Evolutionary conservation across 768 basidiomycete species (phyloP), one percentile per base, ranked within the genome.

Genomic region (Suillus spraguei): DNA sequence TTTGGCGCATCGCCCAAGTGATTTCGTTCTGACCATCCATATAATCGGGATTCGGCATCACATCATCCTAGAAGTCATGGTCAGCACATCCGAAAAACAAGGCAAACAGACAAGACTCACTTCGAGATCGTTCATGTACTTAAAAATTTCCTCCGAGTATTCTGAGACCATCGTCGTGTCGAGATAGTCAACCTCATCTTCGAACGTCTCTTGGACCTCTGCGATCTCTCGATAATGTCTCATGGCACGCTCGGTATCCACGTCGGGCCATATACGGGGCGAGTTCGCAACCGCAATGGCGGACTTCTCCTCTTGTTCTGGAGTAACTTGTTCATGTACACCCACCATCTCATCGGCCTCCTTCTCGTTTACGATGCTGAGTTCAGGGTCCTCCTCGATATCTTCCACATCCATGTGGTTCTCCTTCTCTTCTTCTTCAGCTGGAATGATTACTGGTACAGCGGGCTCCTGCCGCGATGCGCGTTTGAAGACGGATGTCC

Each of bases 91-190:
- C 35, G 49, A 54, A 0, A 32, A 11, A 32, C 32, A 58, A 53
- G 46, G 46, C 13, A 47, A 42, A 36, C 28, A 47, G 4, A 22
- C 59, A 33, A 20, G 76, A 58, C 87, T 46, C 63, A 95, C 94
- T 87, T 99, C 96, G 52, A 99, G 87, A 60, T 93, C 87, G 65
- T 81, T 81, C 97, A 99, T 99, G 77, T 99, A 98, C 66, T 87
- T 83, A 72, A 99, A 99, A 74, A 99, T 99, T 63, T 99, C 97
- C 16, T 98, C 95, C n/a, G 95, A 85, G 72, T 99, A 99, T 76
- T 99, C 97, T 20, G 96, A 94, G 47, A 97, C 97, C 96, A 99
- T 97, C 1, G 93, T 92, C 49, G 91, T 90, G 60, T 87, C 81
- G 75, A 88, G 83, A 42, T 85, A 79, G 59, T 93, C 91, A 47